Percentiles rank a stretch among this genome's conserved stretches.
phyloP scores from a whole-genome alignment of 1,284 basidiomycete species.

The Xerocomus subilludens region DNA sequence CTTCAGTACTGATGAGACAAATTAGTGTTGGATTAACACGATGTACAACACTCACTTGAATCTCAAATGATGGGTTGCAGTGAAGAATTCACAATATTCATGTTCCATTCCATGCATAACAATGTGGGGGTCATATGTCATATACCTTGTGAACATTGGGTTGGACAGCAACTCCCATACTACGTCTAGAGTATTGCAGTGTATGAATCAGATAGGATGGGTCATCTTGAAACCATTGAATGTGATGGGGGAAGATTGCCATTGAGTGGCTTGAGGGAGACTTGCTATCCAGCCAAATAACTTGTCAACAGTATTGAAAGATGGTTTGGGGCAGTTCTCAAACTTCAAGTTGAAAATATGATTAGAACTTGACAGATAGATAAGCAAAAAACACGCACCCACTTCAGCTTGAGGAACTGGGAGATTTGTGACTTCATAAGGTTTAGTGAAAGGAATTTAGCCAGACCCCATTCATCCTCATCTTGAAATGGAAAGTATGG shows the following conservation, averaged over 20 bases:
- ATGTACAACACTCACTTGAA: too few relatives aligned
- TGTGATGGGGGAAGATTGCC: not conserved
- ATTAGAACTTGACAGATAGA: not conserved
- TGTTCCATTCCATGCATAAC: not conserved
- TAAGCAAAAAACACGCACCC: not conserved
- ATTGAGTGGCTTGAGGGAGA: not conserved
- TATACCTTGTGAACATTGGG: slow-evolving; percentile 16
- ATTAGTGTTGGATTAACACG: too few relatives aligned
- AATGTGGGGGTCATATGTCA: slow-evolving; percentile 20
- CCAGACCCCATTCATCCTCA: not conserved
- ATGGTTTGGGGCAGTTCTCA: not conserved
- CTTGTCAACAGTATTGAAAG: not conserved
- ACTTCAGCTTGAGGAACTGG: not conserved
- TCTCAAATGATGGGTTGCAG: too few relatives aligned
- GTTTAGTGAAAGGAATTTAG: not conserved
- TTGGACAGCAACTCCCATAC: too few relatives aligned
- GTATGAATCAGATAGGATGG: not conserved
- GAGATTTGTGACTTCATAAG: not conserved
- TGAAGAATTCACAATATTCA: too few relatives aligned
- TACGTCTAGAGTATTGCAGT: slow-evolving; percentile 12
- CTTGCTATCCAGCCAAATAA: not conserved
- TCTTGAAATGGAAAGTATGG: not conserved
- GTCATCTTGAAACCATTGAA: not conserved
- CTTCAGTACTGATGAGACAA: too few relatives aligned
- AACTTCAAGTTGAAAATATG: not conserved